phyloP scores from a whole-genome alignment of 192 early-diverging fungal genomes.

The Coemansia sp. region DNA sequence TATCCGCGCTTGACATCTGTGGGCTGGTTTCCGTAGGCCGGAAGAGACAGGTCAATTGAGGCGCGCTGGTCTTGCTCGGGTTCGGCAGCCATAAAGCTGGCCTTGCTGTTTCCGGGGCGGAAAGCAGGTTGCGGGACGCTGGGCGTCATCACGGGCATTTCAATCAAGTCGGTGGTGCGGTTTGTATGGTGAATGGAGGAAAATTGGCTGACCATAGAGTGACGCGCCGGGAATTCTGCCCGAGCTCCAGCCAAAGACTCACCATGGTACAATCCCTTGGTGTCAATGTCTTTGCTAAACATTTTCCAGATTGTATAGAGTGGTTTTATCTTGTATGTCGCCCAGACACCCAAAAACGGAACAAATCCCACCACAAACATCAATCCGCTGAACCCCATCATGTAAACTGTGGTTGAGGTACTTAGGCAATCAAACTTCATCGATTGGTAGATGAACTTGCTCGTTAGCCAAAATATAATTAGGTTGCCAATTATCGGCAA shows the following conservation, averaged over 20 bases:
- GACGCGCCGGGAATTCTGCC: conserved; percentile 6
- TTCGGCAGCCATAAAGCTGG: not conserved
- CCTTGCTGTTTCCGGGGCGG: not conserved
- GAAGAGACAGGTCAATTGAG: not conserved
- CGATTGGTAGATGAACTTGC: conserved; percentile 17
- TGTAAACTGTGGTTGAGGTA: conserved; percentile 9
- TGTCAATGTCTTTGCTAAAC: conserved; percentile 35
- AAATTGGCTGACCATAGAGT: not conserved
- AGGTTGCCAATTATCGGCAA: conserved; percentile 45
- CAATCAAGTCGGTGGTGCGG: not conserved
- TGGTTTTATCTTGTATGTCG: conserved; percentile 25
- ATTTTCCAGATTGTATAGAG: conserved; percentile 32
- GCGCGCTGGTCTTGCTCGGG: not conserved
- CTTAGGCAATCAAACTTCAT: conserved; percentile 20
- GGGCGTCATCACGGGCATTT: conserved; percentile 1
- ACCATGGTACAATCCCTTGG: conserved; percentile 28
- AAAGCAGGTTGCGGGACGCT: not conserved
- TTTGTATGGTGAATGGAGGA: not conserved
- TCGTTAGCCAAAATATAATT: conserved; percentile 13
- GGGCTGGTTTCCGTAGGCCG: not conserved
- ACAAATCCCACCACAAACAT: conserved; percentile 37
- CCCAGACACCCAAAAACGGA: conserved; percentile 42
- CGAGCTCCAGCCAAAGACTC: conserved; percentile 15
- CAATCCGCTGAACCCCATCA: conserved; percentile 7
- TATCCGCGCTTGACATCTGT: conserved; percentile 9